phyloP scores from a whole-genome alignment of 805 yeast genomes.

The Saccharomycopsis babjevae region DNA sequence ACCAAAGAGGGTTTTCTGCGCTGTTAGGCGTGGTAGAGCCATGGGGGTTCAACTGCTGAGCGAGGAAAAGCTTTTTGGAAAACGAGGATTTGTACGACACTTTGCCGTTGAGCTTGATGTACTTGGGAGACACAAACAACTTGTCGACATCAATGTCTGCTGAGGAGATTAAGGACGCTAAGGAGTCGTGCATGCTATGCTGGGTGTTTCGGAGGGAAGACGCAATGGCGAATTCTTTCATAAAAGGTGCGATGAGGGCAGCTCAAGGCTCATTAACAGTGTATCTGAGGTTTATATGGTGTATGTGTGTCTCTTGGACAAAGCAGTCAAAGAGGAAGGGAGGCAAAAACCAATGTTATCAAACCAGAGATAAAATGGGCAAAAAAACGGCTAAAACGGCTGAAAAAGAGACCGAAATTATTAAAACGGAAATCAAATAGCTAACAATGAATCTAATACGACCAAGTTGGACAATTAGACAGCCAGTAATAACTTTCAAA shows the following conservation, averaged over 20 bases:
- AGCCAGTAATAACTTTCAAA: no score
- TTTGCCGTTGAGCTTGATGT: constrained; percentile 5
- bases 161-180: background rate
- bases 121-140: constrained; percentile 16
- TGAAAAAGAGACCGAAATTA: no score
- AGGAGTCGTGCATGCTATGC: background rate
- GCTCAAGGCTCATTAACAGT: no score
- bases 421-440: no score
- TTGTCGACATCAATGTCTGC: constrained; percentile 12
- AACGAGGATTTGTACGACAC: background rate
- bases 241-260: background rate
- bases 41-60: constrained; percentile 13
- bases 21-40: background rate
- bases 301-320: no score
- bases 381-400: no score
- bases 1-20: constrained; percentile 46
- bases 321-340: no score
- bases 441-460: no score
- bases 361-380: no score
- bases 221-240: background rate
- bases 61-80: constrained; percentile 13
- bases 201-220: background rate
- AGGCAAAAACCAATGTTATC: no score
- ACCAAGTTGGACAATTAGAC: no score
- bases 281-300: no score